phyloP scores from a whole-genome alignment of 139 green algal genomes.

The Chlorella ohadii region DNA sequence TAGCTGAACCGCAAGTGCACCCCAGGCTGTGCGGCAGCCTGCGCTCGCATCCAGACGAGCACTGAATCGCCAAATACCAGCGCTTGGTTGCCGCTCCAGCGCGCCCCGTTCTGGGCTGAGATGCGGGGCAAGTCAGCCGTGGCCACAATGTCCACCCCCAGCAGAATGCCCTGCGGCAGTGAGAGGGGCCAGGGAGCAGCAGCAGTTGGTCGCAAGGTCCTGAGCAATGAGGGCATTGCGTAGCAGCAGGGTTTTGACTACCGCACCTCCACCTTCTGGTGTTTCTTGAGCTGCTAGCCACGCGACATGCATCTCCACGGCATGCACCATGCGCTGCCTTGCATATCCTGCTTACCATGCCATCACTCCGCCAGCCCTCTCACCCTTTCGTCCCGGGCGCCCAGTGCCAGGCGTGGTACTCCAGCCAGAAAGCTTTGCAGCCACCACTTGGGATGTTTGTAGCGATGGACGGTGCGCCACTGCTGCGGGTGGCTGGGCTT shows the following conservation, averaged over 20 bases:
- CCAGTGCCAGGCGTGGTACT: slow-evolving; percentile 35
- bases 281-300: too few species aligned
- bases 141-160: background rate
- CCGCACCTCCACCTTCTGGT: too few species aligned
- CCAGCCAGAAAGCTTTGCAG: slow-evolving; percentile 44
- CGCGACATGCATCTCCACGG: too few species aligned
- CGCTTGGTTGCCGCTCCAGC: slow-evolving; percentile 23
- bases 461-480: slow-evolving; percentile 11
- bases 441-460: slow-evolving; percentile 47
- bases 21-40: background rate
- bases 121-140: slow-evolving; percentile 38
- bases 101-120: background rate
- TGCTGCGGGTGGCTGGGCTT: slow-evolving; percentile 17
- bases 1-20: slow-evolving; percentile 34
- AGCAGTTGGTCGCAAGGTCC: too few species aligned
- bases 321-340: background rate
- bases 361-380: background rate
- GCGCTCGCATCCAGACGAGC: slow-evolving; percentile 31
- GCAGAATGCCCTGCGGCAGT: slow-evolving; percentile 18
- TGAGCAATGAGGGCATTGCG: too few species aligned
- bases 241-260: too few species aligned
- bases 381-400: slow-evolving; percentile 30
- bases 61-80: slow-evolving; percentile 9
- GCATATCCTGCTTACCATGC: too few species aligned
- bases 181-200: too few species aligned